phyloP scores from a whole-genome alignment of 257 asterid species.

The Mitragyna speciosa region DNA sequence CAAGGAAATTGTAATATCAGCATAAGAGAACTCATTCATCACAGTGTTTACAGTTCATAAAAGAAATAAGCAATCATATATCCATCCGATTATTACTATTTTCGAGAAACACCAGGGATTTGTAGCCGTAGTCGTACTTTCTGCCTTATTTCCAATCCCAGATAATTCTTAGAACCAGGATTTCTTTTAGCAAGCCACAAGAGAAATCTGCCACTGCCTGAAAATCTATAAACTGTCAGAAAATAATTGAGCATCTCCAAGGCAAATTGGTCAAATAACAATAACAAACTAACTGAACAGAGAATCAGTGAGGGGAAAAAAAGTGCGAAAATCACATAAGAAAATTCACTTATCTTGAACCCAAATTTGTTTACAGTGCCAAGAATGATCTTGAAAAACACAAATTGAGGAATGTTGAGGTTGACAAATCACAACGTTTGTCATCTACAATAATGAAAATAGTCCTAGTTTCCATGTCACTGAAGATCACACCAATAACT shows the following conservation, averaged over 20 bases:
- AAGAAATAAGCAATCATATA: slow-evolving; percentile 16
- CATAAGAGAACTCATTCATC: slow-evolving; percentile 19
- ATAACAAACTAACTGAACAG: neutral
- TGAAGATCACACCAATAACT: too few species aligned
- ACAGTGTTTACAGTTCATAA: slow-evolving; percentile 19
- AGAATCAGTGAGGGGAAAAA: neutral
- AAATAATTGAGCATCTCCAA: neutral
- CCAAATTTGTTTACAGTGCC: neutral
- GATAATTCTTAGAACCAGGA: slow-evolving; percentile 54
- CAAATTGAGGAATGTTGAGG: neutral
- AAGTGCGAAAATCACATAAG: neutral
- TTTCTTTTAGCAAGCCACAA: slow-evolving; percentile 70
- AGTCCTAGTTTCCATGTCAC: too few species aligned
- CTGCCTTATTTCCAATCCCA: slow-evolving; percentile 90
- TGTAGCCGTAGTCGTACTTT: slow-evolving; percentile 62
- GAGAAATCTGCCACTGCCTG: slow-evolving; percentile 97
- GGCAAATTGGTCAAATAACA: neutral
- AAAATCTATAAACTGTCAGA: slow-evolving; percentile 5
- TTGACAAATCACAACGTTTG: neutral
- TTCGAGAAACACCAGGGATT: slow-evolving; percentile 14
- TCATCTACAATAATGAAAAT: neutral
- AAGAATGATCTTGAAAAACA: neutral
- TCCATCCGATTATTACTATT: too few species aligned
- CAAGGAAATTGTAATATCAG: slow-evolving; percentile 19
- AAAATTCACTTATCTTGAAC: neutral